phyloP scores from a whole-genome alignment of 768 basidiomycete species.

The Lactifluus volemus region DNA sequence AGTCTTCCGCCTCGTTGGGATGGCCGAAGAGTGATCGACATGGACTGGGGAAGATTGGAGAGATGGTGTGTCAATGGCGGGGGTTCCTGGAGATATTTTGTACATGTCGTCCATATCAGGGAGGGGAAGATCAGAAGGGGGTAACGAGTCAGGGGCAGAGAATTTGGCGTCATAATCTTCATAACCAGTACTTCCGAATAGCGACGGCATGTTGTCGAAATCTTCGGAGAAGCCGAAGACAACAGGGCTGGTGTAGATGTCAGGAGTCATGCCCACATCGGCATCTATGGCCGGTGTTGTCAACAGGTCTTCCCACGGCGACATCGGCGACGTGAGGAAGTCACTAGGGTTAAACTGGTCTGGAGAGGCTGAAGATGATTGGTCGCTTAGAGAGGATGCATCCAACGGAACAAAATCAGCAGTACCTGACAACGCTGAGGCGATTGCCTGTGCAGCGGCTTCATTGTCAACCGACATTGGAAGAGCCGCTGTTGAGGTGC shows the following conservation, averaged over 20 bases:
- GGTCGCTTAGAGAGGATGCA: background rate
- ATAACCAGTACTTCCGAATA: slow-evolving; percentile 17
- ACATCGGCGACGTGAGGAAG: slow-evolving; percentile 40
- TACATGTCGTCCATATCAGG: slow-evolving; percentile 33
- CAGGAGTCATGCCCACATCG: slow-evolving; percentile 27
- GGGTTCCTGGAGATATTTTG: slow-evolving; percentile 44
- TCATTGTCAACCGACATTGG: background rate
- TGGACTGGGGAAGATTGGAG: slow-evolving; percentile 28
- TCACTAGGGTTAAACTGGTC: slow-evolving; percentile 35
- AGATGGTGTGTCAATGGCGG: slow-evolving; percentile 35
- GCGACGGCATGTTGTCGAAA: slow-evolving; percentile 24
- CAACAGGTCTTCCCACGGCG: slow-evolving; percentile 40
- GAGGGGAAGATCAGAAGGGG: slow-evolving; percentile 17
- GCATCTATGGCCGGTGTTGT: slow-evolving; percentile 34
- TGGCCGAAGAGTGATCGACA: slow-evolving; percentile 2
- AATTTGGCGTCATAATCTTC: slow-evolving; percentile 14
- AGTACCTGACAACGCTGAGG: slow-evolving; percentile 16
- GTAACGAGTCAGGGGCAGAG: background rate
- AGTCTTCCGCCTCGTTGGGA: slow-evolving; percentile 26
- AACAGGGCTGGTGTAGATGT: slow-evolving; percentile 36
- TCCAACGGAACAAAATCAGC: background rate
- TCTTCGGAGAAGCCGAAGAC: slow-evolving; percentile 31
- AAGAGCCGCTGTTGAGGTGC: slow-evolving; percentile 20
- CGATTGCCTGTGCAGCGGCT: slow-evolving; percentile 17
- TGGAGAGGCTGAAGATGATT: slow-evolving; percentile 29